Conservation (phyloP, 495 filamentous ascomycete species). For the Hypoxylon cercidicola region DNA sequence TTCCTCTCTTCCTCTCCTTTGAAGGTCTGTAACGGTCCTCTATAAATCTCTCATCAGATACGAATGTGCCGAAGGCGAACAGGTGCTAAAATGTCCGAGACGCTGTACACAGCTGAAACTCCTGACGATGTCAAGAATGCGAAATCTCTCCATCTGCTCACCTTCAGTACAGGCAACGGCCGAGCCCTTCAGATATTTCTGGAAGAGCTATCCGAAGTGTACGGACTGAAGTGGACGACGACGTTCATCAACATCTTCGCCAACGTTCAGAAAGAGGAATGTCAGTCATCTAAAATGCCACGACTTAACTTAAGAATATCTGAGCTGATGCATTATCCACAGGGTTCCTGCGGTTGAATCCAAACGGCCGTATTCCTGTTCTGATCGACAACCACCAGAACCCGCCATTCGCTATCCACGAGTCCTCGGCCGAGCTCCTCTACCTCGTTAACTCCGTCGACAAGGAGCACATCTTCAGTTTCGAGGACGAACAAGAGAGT, state of each 20-base stretch:
- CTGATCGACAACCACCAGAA: slow-evolving; percentile 57
- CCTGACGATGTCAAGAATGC: slow-evolving; percentile 52
- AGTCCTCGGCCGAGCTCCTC: slow-evolving; percentile 60
- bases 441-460: slow-evolving; percentile 46
- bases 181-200: slow-evolving; percentile 14
- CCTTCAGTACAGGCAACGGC: slow-evolving; percentile 48
- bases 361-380: slow-evolving; percentile 59
- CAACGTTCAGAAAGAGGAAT: slow-evolving; percentile 66
- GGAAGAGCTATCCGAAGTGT: slow-evolving; percentile 51
- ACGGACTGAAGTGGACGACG: slow-evolving; percentile 61
- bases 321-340: neutral
- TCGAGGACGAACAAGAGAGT: slow-evolving; percentile 54
- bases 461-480: slow-evolving; percentile 45
- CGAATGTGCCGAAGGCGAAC: no score
- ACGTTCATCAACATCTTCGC: slow-evolving; percentile 61
- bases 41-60: no score
- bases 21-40: no score
- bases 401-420: slow-evolving; percentile 61
- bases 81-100: neutral
- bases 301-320: neutral
- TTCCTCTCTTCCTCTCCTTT: no score
- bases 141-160: slow-evolving; percentile 49
- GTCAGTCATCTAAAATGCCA: neutral
- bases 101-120: slow-evolving; percentile 47
- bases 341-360: slow-evolving; percentile 61